Evolutionary conservation across 1,139 yeast species (phyloP).

Genomic region (Torulaspora pretoriensis): DNA sequence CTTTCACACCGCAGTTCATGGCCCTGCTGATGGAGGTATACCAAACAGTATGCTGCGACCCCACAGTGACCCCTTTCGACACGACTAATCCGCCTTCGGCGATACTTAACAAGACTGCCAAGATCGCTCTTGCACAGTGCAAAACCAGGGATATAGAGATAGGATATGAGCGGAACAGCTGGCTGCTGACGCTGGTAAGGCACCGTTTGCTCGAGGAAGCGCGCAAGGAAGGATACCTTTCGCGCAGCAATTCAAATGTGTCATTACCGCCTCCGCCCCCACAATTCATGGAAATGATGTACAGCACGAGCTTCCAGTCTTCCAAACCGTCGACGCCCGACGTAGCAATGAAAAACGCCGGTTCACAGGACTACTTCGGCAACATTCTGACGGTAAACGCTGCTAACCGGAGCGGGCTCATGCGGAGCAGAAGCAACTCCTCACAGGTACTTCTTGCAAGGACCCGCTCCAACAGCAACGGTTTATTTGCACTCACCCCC

Average conservation of each 20-base stretch:
- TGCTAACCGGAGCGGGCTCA: conserved; percentile 7
- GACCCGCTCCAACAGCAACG: conserved; percentile 20
- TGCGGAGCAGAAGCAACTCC: conserved; percentile 17
- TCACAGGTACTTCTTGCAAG: conserved; percentile 16
- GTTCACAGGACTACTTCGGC: conserved; percentile 17
- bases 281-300: conserved; percentile 16
- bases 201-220: conserved; percentile 31
- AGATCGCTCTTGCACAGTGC: conserved; percentile 29
- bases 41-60: conserved; percentile 31
- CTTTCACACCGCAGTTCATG: conserved; percentile 28
- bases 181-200: conserved; percentile 29
- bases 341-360: conserved; percentile 14
- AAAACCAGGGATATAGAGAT: conserved; percentile 24
- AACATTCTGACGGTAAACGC: conserved; percentile 7
- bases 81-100: conserved; percentile 36
- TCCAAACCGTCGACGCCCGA: conserved; percentile 6
- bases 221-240: conserved; percentile 27
- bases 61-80: conserved; percentile 37
- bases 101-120: conserved; percentile 33
- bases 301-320: conserved; percentile 7
- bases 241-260: conserved; percentile 26
- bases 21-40: conserved; percentile 31
- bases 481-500: conserved; percentile 21
- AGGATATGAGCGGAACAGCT: conserved; percentile 28
- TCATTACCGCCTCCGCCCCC: conserved; percentile 23